Evolutionary conservation across 2,329 filamentous ascomycete species (phyloP).

Genomic region (Endoconidiophora laricicola): DNA sequence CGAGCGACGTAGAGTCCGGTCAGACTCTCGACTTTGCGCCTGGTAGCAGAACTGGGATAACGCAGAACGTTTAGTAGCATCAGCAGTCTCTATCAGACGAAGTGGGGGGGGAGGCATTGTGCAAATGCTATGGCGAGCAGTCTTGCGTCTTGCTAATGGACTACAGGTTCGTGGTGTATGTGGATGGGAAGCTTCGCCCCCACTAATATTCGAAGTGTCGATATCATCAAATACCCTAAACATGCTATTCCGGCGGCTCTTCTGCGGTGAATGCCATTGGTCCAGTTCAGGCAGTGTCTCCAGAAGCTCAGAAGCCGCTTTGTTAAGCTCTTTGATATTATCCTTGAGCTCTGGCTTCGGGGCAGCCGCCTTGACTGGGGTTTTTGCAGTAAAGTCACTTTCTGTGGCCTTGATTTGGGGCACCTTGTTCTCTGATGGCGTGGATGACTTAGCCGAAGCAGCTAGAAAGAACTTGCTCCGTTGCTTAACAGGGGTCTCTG

Average conservation of each 20-base stretch:
- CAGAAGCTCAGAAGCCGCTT: constrained; percentile 32
- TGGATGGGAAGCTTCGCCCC: neutral
- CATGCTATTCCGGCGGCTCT: constrained; percentile 19
- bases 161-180: neutral
- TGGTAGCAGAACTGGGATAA: constrained; percentile 1
- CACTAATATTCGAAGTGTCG: neutral
- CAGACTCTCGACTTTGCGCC: neutral
- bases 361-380: neutral
- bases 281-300: constrained; percentile 33
- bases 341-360: too few species aligned
- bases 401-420: neutral
- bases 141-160: neutral
- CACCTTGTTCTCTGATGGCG: neutral
- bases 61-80: neutral
- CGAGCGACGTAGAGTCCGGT: neutral
- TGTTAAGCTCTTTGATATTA: constrained; percentile 7
- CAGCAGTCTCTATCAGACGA: neutral
- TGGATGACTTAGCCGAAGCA: constrained; percentile 15
- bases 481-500: constrained; percentile 18
- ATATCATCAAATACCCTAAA: constrained; percentile 30
- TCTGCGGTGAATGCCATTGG: constrained; percentile 27
- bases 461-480: constrained; percentile 39
- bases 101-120: constrained; percentile 3
- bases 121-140: constrained; percentile 6
- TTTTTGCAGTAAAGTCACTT: constrained; percentile 8